phyloP scores from a whole-genome alignment of 2,329 filamentous ascomycete species.

The Colletotrichum melonis region DNA sequence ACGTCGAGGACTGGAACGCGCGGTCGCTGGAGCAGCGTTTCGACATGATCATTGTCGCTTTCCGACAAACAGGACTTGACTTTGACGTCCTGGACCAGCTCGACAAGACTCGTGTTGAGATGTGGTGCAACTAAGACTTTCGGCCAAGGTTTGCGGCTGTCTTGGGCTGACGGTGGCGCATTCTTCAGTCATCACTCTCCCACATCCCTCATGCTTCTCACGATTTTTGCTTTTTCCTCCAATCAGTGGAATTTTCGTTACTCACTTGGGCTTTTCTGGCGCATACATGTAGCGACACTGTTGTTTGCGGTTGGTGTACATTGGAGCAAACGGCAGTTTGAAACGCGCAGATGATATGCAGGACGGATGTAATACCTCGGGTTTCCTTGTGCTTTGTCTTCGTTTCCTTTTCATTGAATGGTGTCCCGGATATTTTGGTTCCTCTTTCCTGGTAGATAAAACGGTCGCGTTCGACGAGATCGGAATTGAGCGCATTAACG shows the following conservation, averaged over 20 bases:
- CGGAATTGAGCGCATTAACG: conserved; percentile 13
- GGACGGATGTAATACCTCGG: conserved; percentile 20
- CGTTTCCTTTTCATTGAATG: conserved; percentile 7
- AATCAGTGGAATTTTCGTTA: background rate
- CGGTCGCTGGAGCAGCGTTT: conserved; percentile 50
- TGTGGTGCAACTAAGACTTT: conserved; percentile 47
- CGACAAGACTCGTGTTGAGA: conserved; percentile 48
- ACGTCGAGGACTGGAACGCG: conserved; percentile 51
- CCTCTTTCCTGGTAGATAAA: conserved; percentile 28
- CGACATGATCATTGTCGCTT: conserved; percentile 56
- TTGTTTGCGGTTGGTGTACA: conserved; percentile 16
- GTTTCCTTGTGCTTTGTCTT: background rate
- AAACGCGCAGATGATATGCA: background rate
- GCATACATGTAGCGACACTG: background rate
- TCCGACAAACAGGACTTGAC: conserved; percentile 55
- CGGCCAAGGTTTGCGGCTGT: conserved; percentile 20
- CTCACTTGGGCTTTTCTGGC: conserved; percentile 3
- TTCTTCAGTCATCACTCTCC: background rate
- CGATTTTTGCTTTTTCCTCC: background rate
- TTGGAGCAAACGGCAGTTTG: conserved; percentile 12
- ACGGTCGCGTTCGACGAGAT: conserved; percentile 26
- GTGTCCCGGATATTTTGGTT: conserved; percentile 20
- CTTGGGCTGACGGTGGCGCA: conserved; percentile 11
- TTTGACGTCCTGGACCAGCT: conserved; percentile 51
- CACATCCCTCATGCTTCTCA: background rate